phyloP scores from a whole-genome alignment of 2,329 filamentous ascomycete genomes.

The Helotiales sp. region DNA sequence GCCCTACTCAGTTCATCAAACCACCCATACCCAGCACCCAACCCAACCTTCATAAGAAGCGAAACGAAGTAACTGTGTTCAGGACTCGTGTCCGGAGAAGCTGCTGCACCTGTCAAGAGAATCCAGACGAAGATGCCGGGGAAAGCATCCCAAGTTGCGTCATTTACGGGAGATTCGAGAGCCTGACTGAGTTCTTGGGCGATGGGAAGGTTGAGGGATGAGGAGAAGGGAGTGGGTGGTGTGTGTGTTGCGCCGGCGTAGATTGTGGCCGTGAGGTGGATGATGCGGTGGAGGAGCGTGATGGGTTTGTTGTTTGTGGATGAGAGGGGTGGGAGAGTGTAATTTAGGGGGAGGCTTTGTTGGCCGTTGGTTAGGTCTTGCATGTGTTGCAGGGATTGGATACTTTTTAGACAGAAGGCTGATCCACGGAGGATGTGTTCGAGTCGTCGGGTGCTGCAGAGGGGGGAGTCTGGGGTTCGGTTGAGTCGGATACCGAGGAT shows the following conservation, averaged over 20 bases:
- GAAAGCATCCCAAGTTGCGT: constrained; percentile 15
- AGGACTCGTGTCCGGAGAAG: constrained; percentile 3
- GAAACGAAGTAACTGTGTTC: constrained; percentile 16
- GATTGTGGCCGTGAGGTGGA: constrained; percentile 18
- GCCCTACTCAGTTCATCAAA: constrained; percentile 74
- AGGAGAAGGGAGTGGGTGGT: constrained; percentile 11
- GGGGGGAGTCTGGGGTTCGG: constrained; percentile 8
- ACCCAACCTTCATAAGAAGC: constrained; percentile 12
- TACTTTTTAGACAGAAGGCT: constrained; percentile 8
- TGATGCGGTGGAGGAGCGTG: constrained; percentile 9
- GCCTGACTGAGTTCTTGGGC: constrained; percentile 13
- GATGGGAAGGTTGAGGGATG: constrained; percentile 4
- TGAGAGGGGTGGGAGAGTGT: neutral
- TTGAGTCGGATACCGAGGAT: neutral
- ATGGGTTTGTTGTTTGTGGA: neutral
- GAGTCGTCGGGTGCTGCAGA: neutral
- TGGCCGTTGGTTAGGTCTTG: neutral
- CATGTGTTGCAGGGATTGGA: constrained; percentile 12
- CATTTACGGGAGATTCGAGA: constrained; percentile 14
- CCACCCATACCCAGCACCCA: constrained; percentile 23
- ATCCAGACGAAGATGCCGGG: constrained; percentile 23
- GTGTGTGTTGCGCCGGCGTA: constrained; percentile 4
- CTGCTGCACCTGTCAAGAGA: constrained; percentile 8
- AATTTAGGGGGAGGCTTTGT: neutral
- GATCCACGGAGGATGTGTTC: constrained; percentile 5